Conservation (phyloP, 306 rosid species). For the Lablab purpureus region DNA sequence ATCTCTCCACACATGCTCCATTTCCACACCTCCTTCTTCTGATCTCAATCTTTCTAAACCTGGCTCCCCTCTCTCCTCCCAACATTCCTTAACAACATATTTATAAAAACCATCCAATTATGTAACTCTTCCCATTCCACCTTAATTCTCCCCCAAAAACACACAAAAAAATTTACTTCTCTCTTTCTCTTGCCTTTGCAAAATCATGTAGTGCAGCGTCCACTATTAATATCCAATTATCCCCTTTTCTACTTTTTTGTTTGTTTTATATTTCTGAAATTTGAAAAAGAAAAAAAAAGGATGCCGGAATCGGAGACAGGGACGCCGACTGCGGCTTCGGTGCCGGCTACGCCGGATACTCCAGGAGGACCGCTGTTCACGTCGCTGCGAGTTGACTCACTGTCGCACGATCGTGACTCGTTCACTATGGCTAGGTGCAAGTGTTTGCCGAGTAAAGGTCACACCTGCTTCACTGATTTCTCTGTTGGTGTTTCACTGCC, state of each 20-base stretch:
- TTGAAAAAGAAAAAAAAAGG: neutral
- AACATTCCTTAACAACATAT: slow-evolving; percentile 60
- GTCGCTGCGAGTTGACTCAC: slow-evolving; percentile 73
- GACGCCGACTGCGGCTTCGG: slow-evolving; percentile 68
- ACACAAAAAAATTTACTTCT: neutral
- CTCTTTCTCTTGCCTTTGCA: neutral
- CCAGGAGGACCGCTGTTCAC: slow-evolving; percentile 74
- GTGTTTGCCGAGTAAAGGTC: slow-evolving; percentile 71
- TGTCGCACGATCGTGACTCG: slow-evolving; percentile 74
- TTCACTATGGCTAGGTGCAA: slow-evolving; percentile 66
- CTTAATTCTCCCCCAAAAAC: slow-evolving; percentile 14
- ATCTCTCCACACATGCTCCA: too few species aligned
- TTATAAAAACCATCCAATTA: slow-evolving; percentile 68
- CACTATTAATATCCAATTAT: slow-evolving; percentile 25
- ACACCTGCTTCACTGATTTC: slow-evolving; percentile 71
- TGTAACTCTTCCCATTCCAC: slow-evolving; percentile 58
- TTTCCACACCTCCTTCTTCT: neutral
- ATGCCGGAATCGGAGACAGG: slow-evolving; percentile 71
- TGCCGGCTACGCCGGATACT: slow-evolving; percentile 80
- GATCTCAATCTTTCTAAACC: slow-evolving; percentile 35
- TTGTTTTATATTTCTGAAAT: neutral
- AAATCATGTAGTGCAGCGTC: slow-evolving; percentile 54
- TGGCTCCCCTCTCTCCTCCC: slow-evolving; percentile 57
- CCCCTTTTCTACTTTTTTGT: neutral
- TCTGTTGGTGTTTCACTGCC: slow-evolving; percentile 59